phyloP scores from a whole-genome alignment of 768 basidiomycete species.

The Russula lepida region DNA sequence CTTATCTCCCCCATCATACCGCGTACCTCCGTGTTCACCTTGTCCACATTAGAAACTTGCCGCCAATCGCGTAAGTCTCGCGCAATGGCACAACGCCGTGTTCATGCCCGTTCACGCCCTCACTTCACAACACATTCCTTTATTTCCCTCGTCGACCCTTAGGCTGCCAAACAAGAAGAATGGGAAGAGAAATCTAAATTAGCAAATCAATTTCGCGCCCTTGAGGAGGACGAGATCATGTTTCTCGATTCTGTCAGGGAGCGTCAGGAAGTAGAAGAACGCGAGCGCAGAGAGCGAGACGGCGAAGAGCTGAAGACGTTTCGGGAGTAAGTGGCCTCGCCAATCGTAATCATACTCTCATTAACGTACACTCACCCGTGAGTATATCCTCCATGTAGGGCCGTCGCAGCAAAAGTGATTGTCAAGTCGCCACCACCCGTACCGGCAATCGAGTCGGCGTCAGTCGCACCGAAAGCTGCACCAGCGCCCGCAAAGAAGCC shows the following conservation, averaged over 20 bases:
- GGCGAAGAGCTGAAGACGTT: constrained; percentile 74
- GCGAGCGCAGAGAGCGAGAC: constrained; percentile 62
- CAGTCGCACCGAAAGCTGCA: constrained; percentile 25
- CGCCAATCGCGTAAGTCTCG: constrained; percentile 62
- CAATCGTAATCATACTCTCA: neutral
- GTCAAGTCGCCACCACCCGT: constrained; percentile 32
- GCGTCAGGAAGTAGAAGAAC: constrained; percentile 68
- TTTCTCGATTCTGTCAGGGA: constrained; percentile 79
- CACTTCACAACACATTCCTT: neutral
- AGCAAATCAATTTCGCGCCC: constrained; percentile 79
- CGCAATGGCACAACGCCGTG: constrained; percentile 19
- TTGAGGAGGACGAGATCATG: constrained; percentile 87
- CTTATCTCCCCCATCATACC: constrained; percentile 10
- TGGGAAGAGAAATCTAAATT: constrained; percentile 88
- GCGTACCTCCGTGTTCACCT: neutral
- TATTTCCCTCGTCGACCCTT: neutral
- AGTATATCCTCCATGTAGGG: constrained; percentile 30
- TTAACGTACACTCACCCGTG: neutral
- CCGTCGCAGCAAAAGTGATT: constrained; percentile 62
- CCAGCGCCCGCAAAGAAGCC: constrained; percentile 45
- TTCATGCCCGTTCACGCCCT: constrained; percentile 18
- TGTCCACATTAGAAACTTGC: constrained; percentile 65
- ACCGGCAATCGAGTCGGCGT: constrained; percentile 19
- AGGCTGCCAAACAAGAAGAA: constrained; percentile 89
- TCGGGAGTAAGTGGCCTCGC: constrained; percentile 49